Conservation (phyloP, 2,329 filamentous ascomycete genomes). For the Fusarium avenaceum region DNA sequence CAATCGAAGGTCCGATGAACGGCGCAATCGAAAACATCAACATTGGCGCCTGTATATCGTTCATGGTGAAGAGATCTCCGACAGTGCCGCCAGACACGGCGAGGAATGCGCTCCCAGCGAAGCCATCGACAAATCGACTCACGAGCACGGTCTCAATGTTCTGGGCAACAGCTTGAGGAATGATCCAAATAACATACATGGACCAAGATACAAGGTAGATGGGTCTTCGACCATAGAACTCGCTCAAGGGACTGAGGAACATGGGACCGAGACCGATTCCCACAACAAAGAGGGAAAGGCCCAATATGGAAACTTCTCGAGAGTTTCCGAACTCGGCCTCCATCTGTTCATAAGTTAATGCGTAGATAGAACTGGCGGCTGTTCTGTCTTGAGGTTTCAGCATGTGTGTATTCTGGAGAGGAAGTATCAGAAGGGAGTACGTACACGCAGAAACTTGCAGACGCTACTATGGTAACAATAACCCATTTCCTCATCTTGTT, state of each 20-base stretch:
- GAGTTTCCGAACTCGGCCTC: constrained; percentile 79
- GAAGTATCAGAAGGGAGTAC: constrained; percentile 54
- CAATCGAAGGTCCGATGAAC: constrained; percentile 72
- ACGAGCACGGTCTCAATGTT: constrained; percentile 87
- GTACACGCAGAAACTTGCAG: constrained; percentile 85
- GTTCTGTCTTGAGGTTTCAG: constrained; percentile 67
- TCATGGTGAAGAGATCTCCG: constrained; percentile 79
- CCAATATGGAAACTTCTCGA: constrained; percentile 80
- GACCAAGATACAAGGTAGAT: constrained; percentile 83
- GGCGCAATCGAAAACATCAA: constrained; percentile 79
- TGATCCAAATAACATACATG: constrained; percentile 82
- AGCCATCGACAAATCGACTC: constrained; percentile 80
- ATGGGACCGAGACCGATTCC: constrained; percentile 77
- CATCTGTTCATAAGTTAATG: constrained; percentile 83
- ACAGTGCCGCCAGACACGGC: constrained; percentile 88
- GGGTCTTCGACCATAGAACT: constrained; percentile 85
- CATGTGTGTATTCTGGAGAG: neutral
- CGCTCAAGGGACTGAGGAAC: constrained; percentile 73
- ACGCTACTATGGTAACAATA: constrained; percentile 80
- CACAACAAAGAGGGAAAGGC: constrained; percentile 85
- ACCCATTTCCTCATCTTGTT: constrained; percentile 78
- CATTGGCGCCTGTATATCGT: constrained; percentile 84
- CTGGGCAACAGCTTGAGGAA: constrained; percentile 83
- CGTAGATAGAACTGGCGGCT: constrained; percentile 89
- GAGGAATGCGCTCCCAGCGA: constrained; percentile 77